Evolutionary conservation across 2,329 filamentous ascomycete species (phyloP), one percentile per base, ranked within the genome.

Genomic region (Drechslerella coelobrocha): DNA sequence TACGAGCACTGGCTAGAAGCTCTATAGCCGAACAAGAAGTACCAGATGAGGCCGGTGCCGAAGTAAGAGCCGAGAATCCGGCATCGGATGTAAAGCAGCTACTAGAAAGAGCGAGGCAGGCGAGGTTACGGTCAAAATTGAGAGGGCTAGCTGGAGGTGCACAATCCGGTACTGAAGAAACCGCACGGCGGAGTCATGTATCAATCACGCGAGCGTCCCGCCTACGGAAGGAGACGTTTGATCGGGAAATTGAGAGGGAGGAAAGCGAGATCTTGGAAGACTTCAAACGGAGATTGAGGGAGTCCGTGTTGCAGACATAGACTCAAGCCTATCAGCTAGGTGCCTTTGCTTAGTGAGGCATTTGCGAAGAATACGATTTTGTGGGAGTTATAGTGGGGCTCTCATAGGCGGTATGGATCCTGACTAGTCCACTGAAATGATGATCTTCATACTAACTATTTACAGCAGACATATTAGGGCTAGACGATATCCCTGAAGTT

Each of bases 101-200:
- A 17, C 23, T 76, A 14, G 68, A 51, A 45, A 61, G 73, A 34
- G 62, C 73, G 14, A 74, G 69, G 26, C 68, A 71, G 52, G 69
- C 45, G 27, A 72, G 69, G 51, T 61, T 75, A 53, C 72, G 73
- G 45, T 72, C 71, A 24, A 65, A 72, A 17, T 53, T 75, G 31
- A 54, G 61, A 54, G 61, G 66, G 1, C 27, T 71, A 12, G 59
- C 66, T 12, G 66, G 66, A 26, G 39, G 60, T 7, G 12, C 21
- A 6, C 65, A 61, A 43, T 50, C 48, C 39, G 55, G 24, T 5
- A 23, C 10, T 29, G 59, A 51, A 17, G 59, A 71, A 37, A 54
- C 37, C 24, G 19, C 29, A 21, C n/a, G 21, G 29, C 48, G 53
- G 24, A 71, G 39, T 26, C 59, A 59, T 14, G 59, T 47, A 50